Evolutionary conservation across 1,284 basidiomycete genomes (phyloP), one percentile per base, ranked within the genome.

Genomic region (Cryptococcus sp.): DNA sequence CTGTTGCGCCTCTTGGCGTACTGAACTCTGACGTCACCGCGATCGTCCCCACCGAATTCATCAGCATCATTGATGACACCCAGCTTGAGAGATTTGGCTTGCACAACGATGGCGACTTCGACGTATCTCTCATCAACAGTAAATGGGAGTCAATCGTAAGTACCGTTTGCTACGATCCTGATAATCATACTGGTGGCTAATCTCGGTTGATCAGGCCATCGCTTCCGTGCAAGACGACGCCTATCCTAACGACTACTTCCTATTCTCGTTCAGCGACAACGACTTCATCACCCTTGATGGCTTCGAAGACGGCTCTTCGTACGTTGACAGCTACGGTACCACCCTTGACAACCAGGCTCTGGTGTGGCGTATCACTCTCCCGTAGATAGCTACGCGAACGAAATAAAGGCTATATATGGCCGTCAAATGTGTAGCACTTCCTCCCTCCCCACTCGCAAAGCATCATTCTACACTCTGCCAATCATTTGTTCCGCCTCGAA

Each of bases 301-400:
- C 1, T 77, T 84, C 43, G 80, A 83, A 8, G 69, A 83, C 10
- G 85, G 85, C 4, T 66, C 78, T 47, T 81, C 84, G 2, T 87
- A 81, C 72, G 73, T 85, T 61, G 84, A 82, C 40, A 19, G 38
- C 8, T 68, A 68, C 15, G 84, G 83, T 0, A 49, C 53, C 48
- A 55, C 65, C 3, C 59, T 65, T 35, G 64, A 88, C 65, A 88
- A 84, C 65, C 86, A 88, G 74, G 82, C 86, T 62, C 66, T 88
- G 61, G 86, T 88, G 3, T 88, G 84, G 78, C 78, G 85, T 25
- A 81, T 88, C 17, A 87, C 86, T 1, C 73, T 88, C 2, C 87
- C 87, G 4, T 58, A 56, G 49, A 35, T n/a, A 15, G 42, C 15
- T 13, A 45, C n/a, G n/a, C 42, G 16, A 7, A 22, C n/a, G 10